Evolutionary conservation across 2,329 filamentous ascomycete species (phyloP).

Genomic region (Acarospora socialis): DNA sequence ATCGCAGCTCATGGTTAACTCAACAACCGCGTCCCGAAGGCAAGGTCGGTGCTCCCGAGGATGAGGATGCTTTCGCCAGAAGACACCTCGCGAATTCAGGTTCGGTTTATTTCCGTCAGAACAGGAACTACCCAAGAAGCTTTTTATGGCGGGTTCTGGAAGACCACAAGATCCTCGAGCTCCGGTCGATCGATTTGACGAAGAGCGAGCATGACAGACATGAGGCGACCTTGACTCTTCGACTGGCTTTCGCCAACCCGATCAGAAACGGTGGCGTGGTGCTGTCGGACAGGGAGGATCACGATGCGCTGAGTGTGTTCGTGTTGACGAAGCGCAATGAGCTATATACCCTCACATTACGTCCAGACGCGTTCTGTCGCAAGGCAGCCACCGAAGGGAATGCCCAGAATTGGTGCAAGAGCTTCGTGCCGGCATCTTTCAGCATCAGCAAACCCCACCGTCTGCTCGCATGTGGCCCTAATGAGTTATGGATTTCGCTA

Average conservation of each 20-base stretch:
- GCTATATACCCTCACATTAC: slow-evolving; percentile 70
- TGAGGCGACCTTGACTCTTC: slow-evolving; percentile 61
- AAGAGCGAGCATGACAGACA: slow-evolving; percentile 45
- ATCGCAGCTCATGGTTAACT: slow-evolving; percentile 8
- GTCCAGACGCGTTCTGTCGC: slow-evolving; percentile 67
- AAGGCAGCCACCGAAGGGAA: slow-evolving; percentile 55
- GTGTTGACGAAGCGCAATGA: slow-evolving; percentile 66
- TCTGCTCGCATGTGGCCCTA: slow-evolving; percentile 56
- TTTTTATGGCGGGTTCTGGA: slow-evolving; percentile 88
- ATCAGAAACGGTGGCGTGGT: slow-evolving; percentile 68
- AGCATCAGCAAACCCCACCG: slow-evolving; percentile 68
- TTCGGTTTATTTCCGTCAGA: slow-evolving; percentile 70
- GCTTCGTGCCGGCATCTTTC: slow-evolving; percentile 57
- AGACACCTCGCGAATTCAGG: slow-evolving; percentile 63
- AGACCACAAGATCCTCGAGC: slow-evolving; percentile 62
- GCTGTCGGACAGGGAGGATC: slow-evolving; percentile 64
- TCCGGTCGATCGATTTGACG: slow-evolving; percentile 69
- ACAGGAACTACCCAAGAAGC: slow-evolving; percentile 61
- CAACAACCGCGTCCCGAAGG: slow-evolving; percentile 8
- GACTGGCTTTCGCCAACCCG: slow-evolving; percentile 59
- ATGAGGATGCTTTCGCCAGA: slow-evolving; percentile 55
- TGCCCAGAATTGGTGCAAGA: slow-evolving; percentile 62
- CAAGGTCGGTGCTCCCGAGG: neutral
- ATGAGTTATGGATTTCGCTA: slow-evolving; percentile 64
- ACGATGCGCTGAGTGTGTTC: slow-evolving; percentile 65